A percentile compares a stretch with the other conserved stretches of the same genome.
Evolutionary conservation across 345 rosid species (phyloP).

Genomic region (Eucalyptus camaldulensis): DNA sequence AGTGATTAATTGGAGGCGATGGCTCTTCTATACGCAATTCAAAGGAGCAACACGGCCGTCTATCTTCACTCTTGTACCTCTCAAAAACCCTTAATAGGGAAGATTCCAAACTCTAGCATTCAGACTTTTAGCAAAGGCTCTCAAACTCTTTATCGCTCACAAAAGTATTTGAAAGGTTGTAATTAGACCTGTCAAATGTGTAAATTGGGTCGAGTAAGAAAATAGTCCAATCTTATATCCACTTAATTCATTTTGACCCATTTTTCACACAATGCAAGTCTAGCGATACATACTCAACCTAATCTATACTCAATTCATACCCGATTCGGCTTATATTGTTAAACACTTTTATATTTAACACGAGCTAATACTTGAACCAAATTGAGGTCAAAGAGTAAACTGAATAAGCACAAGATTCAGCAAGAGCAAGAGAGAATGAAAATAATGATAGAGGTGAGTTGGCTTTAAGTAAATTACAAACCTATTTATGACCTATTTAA

Average conservation of each 20-base stretch:
- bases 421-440: no score
- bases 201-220: no score
- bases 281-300: neutral
- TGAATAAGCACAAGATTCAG: no score
- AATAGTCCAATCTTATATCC: neutral
- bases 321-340: rapidly evolving
- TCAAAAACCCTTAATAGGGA: neutral
- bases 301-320: neutral
- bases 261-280: no score
- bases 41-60: neutral
- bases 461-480: no score
- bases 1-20: neutral
- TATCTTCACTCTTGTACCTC: neutral
- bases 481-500: no score
- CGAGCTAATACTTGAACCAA: neutral
- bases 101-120: neutral
- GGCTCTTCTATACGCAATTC: neutral
- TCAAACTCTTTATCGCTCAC: neutral
- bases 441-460: neutral
- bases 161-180: neutral
- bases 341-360: neutral
- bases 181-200: no score
- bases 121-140: neutral
- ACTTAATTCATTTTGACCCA: neutral
- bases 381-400: no score